These are phyloP conservation scores for Setaria viridis DNA, from an alignment of 202 grass and related monocot genomes.

Conservation along the genomic window DNA sequence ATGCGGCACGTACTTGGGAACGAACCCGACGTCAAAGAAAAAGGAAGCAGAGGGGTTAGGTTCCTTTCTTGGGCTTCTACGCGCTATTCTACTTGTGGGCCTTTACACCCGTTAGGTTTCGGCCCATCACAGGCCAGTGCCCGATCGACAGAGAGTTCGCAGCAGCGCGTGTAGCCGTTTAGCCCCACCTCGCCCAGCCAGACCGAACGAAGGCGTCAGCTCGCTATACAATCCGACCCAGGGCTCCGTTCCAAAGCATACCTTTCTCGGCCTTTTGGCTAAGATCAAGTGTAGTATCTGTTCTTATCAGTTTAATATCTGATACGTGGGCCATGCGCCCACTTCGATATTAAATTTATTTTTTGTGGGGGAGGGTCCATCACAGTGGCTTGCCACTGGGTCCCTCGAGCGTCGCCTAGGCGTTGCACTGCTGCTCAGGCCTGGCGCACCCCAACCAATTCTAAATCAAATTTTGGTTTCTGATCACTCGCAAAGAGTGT, in stretches of 20 bases:
- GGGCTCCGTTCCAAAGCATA: constrained; percentile 19
- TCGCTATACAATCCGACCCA: no score
- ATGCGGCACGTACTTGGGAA: not conserved
- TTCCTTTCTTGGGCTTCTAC: no score
- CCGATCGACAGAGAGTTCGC: not conserved
- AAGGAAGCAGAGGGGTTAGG: not conserved
- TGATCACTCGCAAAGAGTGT: not conserved
- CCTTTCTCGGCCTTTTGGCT: constrained; percentile 84
- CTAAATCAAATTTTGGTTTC: not conserved
- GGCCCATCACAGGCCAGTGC: not conserved
- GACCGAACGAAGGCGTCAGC: no score
- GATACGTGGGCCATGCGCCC: not conserved
- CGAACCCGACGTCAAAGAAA: not conserved
- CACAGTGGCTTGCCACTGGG: constrained; percentile 35
- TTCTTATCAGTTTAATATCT: constrained; percentile 69
- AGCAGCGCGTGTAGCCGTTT: not conserved
- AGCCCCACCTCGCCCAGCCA: no score
- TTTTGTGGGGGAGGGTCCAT: constrained; percentile 30
- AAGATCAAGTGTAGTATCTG: constrained; percentile 71
- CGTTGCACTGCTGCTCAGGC: constrained; percentile 33
- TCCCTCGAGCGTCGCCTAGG: not conserved
- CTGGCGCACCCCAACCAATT: constrained; percentile 31
- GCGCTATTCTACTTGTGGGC: not conserved
- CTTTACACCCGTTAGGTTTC: not conserved
- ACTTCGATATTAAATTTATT: constrained; percentile 54